Percentiles rank a stretch among this genome's conserved stretches.
Evolutionary conservation across 2,329 filamentous ascomycete genomes (phyloP).

Genomic region (Botrytis medusae): DNA sequence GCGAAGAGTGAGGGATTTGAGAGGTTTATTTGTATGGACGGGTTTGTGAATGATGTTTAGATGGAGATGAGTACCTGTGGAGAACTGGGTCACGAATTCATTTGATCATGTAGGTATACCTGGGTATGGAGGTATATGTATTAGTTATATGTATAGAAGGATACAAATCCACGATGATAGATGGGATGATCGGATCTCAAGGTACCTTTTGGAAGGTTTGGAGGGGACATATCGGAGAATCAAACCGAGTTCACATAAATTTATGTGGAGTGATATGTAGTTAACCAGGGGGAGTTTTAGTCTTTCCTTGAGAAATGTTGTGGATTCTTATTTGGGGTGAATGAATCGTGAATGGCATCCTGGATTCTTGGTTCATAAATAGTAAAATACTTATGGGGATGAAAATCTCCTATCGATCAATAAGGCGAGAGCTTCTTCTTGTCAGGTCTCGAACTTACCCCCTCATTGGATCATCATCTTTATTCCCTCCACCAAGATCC

Average conservation of each 20-base stretch:
- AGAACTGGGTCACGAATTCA: conserved; percentile 12
- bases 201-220: not conserved
- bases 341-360: not conserved
- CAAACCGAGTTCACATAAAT: not conserved
- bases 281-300: not conserved
- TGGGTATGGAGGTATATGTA: not conserved
- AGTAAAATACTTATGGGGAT: not conserved
- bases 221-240: conserved; percentile 6
- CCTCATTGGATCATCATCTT: conserved; percentile 1
- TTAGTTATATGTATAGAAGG: not conserved
- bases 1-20: not conserved
- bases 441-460: not conserved
- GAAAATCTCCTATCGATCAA: conserved; percentile 4
- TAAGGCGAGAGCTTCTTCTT: not conserved
- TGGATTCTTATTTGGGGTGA: not conserved
- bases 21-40: conserved; percentile 1
- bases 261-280: not conserved
- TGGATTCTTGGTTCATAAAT: not conserved
- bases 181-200: conserved; percentile 9
- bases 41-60: not conserved
- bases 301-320: not conserved
- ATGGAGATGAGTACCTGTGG: not conserved
- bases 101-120: not conserved
- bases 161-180: conserved; percentile 1
- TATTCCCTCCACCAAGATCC: not conserved